Conservation (phyloP, 805 yeast genomes). For the Metschnikowia sp. region DNA sequence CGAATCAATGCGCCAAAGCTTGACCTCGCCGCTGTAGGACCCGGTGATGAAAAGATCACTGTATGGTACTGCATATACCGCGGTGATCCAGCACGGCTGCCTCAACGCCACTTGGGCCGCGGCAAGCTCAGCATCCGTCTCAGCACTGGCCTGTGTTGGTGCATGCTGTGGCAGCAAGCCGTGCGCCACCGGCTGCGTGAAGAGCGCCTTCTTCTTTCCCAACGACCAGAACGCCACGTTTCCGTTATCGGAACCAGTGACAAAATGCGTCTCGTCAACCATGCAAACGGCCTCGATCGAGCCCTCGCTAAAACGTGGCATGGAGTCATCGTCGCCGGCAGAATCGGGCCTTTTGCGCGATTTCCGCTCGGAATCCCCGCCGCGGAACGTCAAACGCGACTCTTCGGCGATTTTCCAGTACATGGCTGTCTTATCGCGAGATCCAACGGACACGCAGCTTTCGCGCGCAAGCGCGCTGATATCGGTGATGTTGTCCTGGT, state of each 20-base stretch:
- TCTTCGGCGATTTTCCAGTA: constrained; percentile 97
- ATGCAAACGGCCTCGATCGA: constrained; percentile 85
- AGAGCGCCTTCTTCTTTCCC: constrained; percentile 84
- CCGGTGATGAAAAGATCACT: constrained; percentile 84
- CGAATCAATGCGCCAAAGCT: constrained; percentile 68
- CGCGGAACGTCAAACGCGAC: constrained; percentile 87
- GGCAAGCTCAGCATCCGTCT: constrained; percentile 52
- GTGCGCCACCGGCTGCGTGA: constrained; percentile 67
- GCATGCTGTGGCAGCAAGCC: constrained; percentile 56
- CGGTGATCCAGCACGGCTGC: constrained; percentile 84
- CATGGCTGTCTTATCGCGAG: constrained; percentile 93
- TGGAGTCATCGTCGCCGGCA: constrained; percentile 21
- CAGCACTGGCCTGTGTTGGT: constrained; percentile 40
- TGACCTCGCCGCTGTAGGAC: constrained; percentile 77
- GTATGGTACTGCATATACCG: constrained; percentile 78
- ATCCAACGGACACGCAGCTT: constrained; percentile 93
- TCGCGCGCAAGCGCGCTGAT: constrained; percentile 80
- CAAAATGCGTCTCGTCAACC: constrained; percentile 89
- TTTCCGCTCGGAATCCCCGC: constrained; percentile 64
- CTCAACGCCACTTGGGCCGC: constrained; percentile 58
- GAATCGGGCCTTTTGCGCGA: constrained; percentile 26
- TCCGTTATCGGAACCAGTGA: constrained; percentile 96
- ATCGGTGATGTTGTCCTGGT: constrained; percentile 85
- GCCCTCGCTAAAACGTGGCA: constrained; percentile 65
- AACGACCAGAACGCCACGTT: constrained; percentile 85